Evolutionary conservation across 1,139 yeast species (phyloP), one percentile per base, ranked within the genome.

Genomic region (Geotrichum australiense): DNA sequence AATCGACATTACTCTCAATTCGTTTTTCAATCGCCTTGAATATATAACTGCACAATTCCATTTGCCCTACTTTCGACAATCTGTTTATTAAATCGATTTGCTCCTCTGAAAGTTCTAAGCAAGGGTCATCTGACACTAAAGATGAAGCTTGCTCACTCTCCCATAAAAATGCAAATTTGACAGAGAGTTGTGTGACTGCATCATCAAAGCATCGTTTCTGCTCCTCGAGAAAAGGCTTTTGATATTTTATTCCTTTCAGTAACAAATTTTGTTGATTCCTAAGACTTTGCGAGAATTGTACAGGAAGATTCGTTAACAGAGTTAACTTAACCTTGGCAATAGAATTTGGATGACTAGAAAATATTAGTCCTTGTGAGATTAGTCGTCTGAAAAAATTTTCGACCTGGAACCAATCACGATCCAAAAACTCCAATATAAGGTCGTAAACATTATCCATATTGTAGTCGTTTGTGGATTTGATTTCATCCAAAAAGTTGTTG

Each of bases 301-400:
- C 69, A 0, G 84, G 84, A 14, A 80, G 58, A 47, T 77, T 76
- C 48, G 68, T 65, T 25, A 80, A 59, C 22, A 79, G 68, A 18
- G 62, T 51, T 25, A 76, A 55, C 53, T 80, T 86, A 14, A 67
- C 62, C 48, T 56, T 61, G 49, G 26, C 35, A 4, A 38, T 30
- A 15, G 47, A 45, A 18, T 48, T 44, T 14, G 53, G 43, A 18
- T 58, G 46, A 4, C 50, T 52, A 20, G 57, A 51, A 57, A 81
- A 85, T 39, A 86, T 73, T 0, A 84, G 68, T 3, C 96, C 96
- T 1, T 93, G 80, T 3, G 96, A 86, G 40, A 87, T 86, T 27
- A 86, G 64, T 50, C 80, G 76, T 53, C 96, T 66, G 45, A 86
- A 66, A 53, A 86, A 87, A 0, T 84, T 73, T 0, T 89, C 78